A percentile compares a stretch with the other conserved stretches of the same genome.
phyloP scores from a whole-genome alignment of 805 yeast species.

The Cyberlindnera sargentensis region DNA sequence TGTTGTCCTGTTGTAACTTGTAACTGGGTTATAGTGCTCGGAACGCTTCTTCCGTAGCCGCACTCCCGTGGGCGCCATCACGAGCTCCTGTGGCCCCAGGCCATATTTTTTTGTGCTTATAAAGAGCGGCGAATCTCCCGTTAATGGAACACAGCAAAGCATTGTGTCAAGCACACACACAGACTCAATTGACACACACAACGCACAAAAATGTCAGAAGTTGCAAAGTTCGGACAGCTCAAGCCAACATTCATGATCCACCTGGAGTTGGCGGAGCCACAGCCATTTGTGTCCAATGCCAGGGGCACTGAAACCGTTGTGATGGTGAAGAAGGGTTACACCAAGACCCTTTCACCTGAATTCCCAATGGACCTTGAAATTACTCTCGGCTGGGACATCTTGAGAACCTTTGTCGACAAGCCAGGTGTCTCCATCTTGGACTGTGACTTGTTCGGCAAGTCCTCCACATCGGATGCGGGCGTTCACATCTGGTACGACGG shows the following conservation, averaged over 20 bases:
- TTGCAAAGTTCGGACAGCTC: constrained; percentile 8
- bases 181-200: too few relatives aligned
- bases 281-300: constrained; percentile 21
- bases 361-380: constrained; percentile 34
- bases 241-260: constrained; percentile 34
- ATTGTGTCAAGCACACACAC: too few relatives aligned
- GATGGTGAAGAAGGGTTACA: constrained; percentile 28
- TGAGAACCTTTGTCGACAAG: constrained; percentile 27
- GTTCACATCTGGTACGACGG: constrained; percentile 43
- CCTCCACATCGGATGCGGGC: constrained; percentile 34
- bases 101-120: too few relatives aligned
- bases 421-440: constrained; percentile 34
- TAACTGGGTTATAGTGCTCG: background rate
- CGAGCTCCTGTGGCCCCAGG: too few relatives aligned
- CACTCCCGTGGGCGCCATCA: too few relatives aligned
- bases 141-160: too few relatives aligned
- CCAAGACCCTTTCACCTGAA: constrained; percentile 29
- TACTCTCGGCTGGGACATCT: constrained; percentile 40
- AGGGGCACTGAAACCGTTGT: constrained; percentile 25
- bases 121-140: too few relatives aligned
- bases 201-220: constrained; percentile 1
- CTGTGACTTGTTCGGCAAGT: constrained; percentile 42
- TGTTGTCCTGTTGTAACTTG: background rate
- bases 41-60: too few relatives aligned
- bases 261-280: constrained; percentile 29